Evolutionary conservation across 805 yeast genomes (phyloP), one percentile per base, ranked within the genome.

Genomic region (Suhomyces prunicola): DNA sequence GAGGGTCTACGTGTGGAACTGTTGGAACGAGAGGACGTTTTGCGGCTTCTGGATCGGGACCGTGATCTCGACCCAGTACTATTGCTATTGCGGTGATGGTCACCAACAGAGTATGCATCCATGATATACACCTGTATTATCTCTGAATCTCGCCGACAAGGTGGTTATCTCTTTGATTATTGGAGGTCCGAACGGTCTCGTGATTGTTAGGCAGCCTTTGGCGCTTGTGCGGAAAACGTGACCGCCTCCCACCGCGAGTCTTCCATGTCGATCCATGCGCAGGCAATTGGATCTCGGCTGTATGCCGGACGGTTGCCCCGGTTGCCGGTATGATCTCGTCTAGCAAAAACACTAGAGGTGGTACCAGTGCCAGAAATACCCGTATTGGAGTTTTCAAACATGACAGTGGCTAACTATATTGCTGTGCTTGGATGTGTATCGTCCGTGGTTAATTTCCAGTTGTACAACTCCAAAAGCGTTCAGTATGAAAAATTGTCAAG

Each of bases 51-150:
- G 7, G 73, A 66, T 36, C 73, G 58, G 8, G 79, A 75, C 24
- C 79, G 59, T 2, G 80, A 73, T 46, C 76, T 63, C 12, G 77
- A 67, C 48, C 71, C 59, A 17, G 73, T 48, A 10, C 47, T 53
- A 40, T 42, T 49, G 15, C 35, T 31, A 22, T 19, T n/a, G 23
- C 36, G 9, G 33, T 46, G 48, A 27, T 22, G 48, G 12, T 46
- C 48, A 8, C 48, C 48, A 9, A 46, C 22, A 17, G 48, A 46
- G n/a, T 42, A 48, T 29, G 53, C 49, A 24, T 57, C 63, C 58
- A 62, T 57, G 26, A 24, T 42, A 12, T 33, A n/a, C 15, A 33
- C 17, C 36, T 33, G 8, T 31, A 31, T 19, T 19, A 31, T 31
- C 36, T 10, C 29, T 9, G 31, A 27, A 27, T 27, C 33, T 29